Base-by-base conservation (phyloP, 192 early-diverging fungal genomes). In the Coemansia erecta region DNA sequence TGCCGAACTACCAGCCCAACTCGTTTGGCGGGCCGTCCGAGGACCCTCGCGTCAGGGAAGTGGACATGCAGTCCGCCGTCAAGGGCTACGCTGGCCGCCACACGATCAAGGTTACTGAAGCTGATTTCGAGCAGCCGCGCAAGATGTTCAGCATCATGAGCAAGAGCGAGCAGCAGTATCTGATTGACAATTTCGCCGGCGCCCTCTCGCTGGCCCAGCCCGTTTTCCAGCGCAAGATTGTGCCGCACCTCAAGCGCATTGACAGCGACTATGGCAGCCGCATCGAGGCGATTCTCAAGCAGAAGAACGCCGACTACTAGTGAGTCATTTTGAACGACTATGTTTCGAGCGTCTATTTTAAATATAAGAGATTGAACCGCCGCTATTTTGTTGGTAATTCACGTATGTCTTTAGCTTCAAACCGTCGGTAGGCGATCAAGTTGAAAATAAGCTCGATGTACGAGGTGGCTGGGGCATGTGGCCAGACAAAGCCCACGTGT, bases 81-180 rank as follows among this genome's bases (percentile, higher is more conserved):
- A 64, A 79, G 35, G 85, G 83, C 21, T 39, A 63, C 9, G 72
- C 81, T 61, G 84, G 69, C 3, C 72, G 82, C n/a, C 79, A 82
- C 52, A 61, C 58, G 12, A 81, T 78, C 26, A 56, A 70, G 52
- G 62, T 84, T 22, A 81, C 82, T 2, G 83, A 86, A 41, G 74
- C 73, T 31, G 85, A 86, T 69, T 86, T 85, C 78, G 83, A 84
- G 37, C 85, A 86, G 78, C 82, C 85, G 28, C 61, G 85, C 24
- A 74, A 78, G 42, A 49, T 86, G 28, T 86, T 82, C 60, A 72
- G 69, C 17, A 24, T 81, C 67, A 54, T 79, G 18, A 48, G 42
- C 23, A 35, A 46, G 12, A 33, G 19, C 2, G 70, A 79, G 57
- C 70, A 69, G 52, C 48, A 62, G 73, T 85, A 88, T 45, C 64